Conservation (phyloP, 306 rosid genomes). For the Vigna mungo region DNA sequence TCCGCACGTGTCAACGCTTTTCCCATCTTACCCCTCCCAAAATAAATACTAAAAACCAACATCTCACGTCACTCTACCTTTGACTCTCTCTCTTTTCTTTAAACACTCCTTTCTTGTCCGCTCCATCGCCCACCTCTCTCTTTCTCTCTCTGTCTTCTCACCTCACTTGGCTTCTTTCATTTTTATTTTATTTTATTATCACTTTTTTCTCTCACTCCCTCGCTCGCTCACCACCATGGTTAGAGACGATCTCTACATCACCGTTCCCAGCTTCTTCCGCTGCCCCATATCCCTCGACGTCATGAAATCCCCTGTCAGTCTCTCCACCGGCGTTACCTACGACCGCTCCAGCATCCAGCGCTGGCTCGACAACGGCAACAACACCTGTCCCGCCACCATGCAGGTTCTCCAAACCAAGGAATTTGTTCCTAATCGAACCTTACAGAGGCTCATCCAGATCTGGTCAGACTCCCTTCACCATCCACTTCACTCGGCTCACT, state of each 20-base stretch:
- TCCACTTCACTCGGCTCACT: constrained; percentile 55
- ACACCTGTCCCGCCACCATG: constrained; percentile 99
- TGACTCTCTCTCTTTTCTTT: constrained; percentile 73
- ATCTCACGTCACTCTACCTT: constrained; percentile 81
- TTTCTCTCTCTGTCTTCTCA: neutral
- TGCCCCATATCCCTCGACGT: constrained; percentile 92
- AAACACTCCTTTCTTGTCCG: constrained; percentile 55
- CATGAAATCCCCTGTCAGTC: constrained; percentile 95
- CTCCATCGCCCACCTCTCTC: constrained; percentile 37
- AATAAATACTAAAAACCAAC: constrained; percentile 39
- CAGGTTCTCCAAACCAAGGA: constrained; percentile 81
- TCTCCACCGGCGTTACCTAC: constrained; percentile 93
- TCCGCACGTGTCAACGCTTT: constrained; percentile 55
- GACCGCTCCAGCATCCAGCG: constrained; percentile 95
- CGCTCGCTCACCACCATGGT: constrained; percentile 50
- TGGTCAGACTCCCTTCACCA: constrained; percentile 78
- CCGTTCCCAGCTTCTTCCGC: constrained; percentile 77
- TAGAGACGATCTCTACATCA: constrained; percentile 74
- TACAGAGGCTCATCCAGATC: constrained; percentile 90
- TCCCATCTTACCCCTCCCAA: constrained; percentile 37
- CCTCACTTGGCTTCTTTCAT: neutral
- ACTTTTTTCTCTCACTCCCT: neutral
- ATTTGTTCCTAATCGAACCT: constrained; percentile 77
- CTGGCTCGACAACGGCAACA: constrained; percentile 95
- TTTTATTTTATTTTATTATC: neutral